phyloP scores from a whole-genome alignment of 495 filamentous ascomycete genomes.

The Podospora bellae-mahoneyi region DNA sequence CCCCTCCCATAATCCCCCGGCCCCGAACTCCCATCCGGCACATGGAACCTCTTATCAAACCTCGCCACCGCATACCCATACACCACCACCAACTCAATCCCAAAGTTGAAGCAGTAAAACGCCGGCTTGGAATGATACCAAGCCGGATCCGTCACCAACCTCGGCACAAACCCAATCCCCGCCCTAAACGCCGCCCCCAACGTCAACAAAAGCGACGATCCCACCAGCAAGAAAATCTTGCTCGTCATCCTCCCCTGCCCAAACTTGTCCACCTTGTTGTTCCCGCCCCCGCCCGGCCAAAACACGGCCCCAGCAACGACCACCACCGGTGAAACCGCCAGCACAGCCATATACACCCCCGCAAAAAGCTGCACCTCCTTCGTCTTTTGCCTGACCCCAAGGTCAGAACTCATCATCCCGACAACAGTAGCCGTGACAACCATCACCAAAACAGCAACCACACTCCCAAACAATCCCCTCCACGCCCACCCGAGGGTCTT shows the following conservation, averaged over 20 bases:
- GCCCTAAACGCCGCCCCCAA: constrained; percentile 69
- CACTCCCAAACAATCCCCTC: constrained; percentile 54
- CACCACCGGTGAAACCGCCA: constrained; percentile 70
- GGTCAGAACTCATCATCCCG: constrained; percentile 59
- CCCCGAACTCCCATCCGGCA: constrained; percentile 52
- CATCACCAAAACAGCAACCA: constrained; percentile 61
- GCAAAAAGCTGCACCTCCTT: constrained; percentile 65
- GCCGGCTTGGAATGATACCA: constrained; percentile 66
- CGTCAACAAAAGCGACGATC: constrained; percentile 54
- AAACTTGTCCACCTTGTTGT: constrained; percentile 56
- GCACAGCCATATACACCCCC: constrained; percentile 60
- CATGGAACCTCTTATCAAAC: constrained; percentile 69
- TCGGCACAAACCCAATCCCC: constrained; percentile 53
- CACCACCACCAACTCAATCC: constrained; percentile 67
- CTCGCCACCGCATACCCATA: constrained; percentile 59
- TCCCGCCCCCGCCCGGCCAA: constrained; percentile 37
- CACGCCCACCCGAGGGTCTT: constrained; percentile 46
- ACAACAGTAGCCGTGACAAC: constrained; percentile 65
- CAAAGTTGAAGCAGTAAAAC: constrained; percentile 80
- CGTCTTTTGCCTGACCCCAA: constrained; percentile 46
- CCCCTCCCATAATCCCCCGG: constrained; percentile 38
- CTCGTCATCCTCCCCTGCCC: constrained; percentile 62
- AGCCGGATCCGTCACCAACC: constrained; percentile 54
- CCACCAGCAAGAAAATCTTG: constrained; percentile 63
- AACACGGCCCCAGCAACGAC: constrained; percentile 40